Evolutionary conservation across 1,284 basidiomycete species (phyloP).

Genomic region (Mycena citricolor): DNA sequence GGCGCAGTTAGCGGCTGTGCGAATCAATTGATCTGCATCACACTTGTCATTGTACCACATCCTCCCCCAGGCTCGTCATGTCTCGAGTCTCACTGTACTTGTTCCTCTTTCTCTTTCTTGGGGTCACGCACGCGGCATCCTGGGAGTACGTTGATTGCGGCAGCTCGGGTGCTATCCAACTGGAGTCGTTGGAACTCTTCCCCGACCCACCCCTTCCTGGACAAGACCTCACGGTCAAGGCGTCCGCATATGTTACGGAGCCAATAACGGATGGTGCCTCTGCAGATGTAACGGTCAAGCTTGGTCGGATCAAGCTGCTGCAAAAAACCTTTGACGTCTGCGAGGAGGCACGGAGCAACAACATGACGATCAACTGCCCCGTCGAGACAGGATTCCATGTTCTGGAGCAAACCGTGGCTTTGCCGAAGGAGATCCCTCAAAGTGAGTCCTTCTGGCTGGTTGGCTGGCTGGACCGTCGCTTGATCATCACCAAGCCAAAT

Average conservation of each 20-base stretch:
- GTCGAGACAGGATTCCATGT: conserved; percentile 68
- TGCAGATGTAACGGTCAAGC: conserved; percentile 84
- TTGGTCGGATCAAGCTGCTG: conserved; percentile 85
- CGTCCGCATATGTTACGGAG: conserved; percentile 58
- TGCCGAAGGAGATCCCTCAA: conserved; percentile 88
- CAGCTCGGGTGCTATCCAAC: conserved; percentile 52
- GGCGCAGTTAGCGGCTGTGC: conserved; percentile 7
- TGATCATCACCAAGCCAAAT: conserved; percentile 67
- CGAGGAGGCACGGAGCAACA: conserved; percentile 78
- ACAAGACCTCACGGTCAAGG: conserved; percentile 78
- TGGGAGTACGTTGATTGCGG: conserved; percentile 66
- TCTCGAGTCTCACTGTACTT: conserved; percentile 28
- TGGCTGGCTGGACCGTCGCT: conserved; percentile 8
- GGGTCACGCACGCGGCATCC: conserved; percentile 30
- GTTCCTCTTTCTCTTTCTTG: conserved; percentile 33
- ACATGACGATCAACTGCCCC: conserved; percentile 77
- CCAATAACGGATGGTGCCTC: conserved; percentile 86
- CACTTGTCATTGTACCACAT: background rate
- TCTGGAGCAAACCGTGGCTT: conserved; percentile 75
- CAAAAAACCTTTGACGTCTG: conserved; percentile 85
- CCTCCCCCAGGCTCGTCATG: conserved; percentile 36
- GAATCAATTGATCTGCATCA: conserved; percentile 3
- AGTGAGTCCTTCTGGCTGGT: conserved; percentile 46
- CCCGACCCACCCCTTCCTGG: conserved; percentile 88
- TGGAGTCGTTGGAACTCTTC: conserved; percentile 65